Evolutionary conservation across 1,139 yeast species (phyloP).

Genomic region (Magnusiomyces tetraspermus): DNA sequence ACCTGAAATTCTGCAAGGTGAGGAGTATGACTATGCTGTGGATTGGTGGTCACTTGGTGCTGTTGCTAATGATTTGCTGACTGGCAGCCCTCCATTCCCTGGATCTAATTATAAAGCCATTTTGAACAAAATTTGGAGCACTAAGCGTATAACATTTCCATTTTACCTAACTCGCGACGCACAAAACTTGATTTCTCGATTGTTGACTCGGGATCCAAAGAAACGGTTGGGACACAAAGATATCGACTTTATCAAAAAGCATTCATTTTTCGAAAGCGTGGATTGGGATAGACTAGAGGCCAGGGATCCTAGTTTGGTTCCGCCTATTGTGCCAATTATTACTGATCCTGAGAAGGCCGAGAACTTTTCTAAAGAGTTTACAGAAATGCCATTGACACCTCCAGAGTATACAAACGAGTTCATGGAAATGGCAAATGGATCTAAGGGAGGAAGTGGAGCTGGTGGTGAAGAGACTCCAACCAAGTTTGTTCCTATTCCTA

Average conservation of each 20-base stretch:
- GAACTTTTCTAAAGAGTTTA: constrained; percentile 81
- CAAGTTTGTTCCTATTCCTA: background rate
- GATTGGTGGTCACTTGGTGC: constrained; percentile 99
- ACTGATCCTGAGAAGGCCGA: constrained; percentile 85
- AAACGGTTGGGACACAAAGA: constrained; percentile 59
- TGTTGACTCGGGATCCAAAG: constrained; percentile 63
- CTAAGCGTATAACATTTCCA: constrained; percentile 62
- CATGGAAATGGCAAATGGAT: constrained; percentile 1
- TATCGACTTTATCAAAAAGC: constrained; percentile 61
- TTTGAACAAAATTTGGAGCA: constrained; percentile 68
- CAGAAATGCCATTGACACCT: constrained; percentile 47
- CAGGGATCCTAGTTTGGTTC: constrained; percentile 41
- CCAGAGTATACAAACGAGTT: constrained; percentile 21
- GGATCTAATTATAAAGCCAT: constrained; percentile 80
- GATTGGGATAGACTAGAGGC: constrained; percentile 59
- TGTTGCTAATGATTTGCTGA: constrained; percentile 72
- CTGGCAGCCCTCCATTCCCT: constrained; percentile 91
- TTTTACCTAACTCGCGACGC: constrained; percentile 77
- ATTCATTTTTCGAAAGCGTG: constrained; percentile 69
- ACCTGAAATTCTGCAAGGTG: constrained; percentile 81
- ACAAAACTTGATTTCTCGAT: constrained; percentile 64
- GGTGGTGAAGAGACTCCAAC: no score
- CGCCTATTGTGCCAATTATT: constrained; percentile 81
- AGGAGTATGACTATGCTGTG: constrained; percentile 75
- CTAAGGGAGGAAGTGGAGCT: constrained; percentile 12